These are phyloP conservation scores for Paecilomyces niveus DNA, from an alignment of 2,329 filamentous ascomycete genomes.

Conservation along the genomic window DNA sequence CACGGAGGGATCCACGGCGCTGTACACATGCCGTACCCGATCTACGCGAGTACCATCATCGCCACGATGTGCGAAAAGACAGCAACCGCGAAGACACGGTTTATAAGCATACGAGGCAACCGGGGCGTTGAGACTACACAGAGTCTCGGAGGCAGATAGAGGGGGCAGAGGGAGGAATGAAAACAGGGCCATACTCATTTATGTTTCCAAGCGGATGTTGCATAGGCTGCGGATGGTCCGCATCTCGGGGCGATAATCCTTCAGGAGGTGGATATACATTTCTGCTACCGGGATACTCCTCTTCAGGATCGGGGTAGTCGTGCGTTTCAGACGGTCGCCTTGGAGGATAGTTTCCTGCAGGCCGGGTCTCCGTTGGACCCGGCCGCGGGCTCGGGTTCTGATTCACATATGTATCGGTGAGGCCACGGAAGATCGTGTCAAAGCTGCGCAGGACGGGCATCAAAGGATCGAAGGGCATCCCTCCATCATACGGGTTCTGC, in stretches of 20 bases:
- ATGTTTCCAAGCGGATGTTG: conserved; percentile 42
- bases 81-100: neutral
- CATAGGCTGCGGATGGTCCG: conserved; percentile 43
- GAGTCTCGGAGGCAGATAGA: neutral
- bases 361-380: neutral
- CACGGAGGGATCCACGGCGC: neutral
- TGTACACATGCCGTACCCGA: neutral
- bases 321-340: neutral
- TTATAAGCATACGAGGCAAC: neutral
- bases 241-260: conserved; percentile 45
- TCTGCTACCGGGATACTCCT: conserved; percentile 7
- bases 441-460: conserved; percentile 28
- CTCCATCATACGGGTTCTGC: conserved; percentile 3
- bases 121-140: neutral
- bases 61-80: neutral
- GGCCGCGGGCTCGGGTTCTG: conserved; percentile 1
- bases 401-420: conserved; percentile 30
- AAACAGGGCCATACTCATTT: conserved; percentile 30
- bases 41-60: neutral
- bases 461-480: conserved; percentile 19
- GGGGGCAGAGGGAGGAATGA: neutral
- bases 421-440: conserved; percentile 40
- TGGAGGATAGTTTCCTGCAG: neutral
- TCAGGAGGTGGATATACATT: conserved; percentile 8
- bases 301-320: conserved; percentile 2